Conservation (phyloP, 1,139 yeast species). For the Kluyveromyces sp. region DNA sequence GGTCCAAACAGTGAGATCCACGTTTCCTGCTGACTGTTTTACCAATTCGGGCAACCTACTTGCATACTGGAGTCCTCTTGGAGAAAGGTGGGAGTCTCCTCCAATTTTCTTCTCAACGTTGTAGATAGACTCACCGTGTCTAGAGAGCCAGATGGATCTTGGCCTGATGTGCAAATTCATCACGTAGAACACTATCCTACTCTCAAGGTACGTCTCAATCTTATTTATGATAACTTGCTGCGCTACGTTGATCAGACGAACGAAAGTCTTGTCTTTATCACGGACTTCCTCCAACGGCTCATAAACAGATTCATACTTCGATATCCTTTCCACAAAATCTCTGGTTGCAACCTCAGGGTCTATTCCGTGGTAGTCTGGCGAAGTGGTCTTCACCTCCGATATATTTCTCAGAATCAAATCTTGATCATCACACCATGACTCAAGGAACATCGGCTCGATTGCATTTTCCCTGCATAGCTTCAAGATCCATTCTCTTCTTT, state of each 20-base stretch:
- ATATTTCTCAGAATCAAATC: conserved; percentile 73
- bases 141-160: conserved; percentile 81
- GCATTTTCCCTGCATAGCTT: conserved; percentile 55
- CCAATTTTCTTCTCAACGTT: conserved; percentile 93
- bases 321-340: conserved; percentile 70
- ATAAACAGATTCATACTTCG: conserved; percentile 64
- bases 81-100: conserved; percentile 84
- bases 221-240: conserved; percentile 81
- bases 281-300: conserved; percentile 55
- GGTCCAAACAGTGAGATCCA: conserved; percentile 87
- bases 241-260: conserved; percentile 80
- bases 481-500: conserved; percentile 61
- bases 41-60: conserved; percentile 75
- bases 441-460: conserved; percentile 86
- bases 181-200: conserved; percentile 88
- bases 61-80: conserved; percentile 83
- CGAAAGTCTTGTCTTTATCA: conserved; percentile 69
- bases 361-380: conserved; percentile 75
- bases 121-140: conserved; percentile 93
- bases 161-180: conserved; percentile 94
- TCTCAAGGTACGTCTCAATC: conserved; percentile 82
- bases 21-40: conserved; percentile 66
- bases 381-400: conserved; percentile 74
- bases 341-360: conserved; percentile 65
- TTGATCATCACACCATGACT: conserved; percentile 83